These are phyloP conservation scores for Ajuga reptans DNA, from an alignment of 305 asterid species.

Conservation along the genomic window DNA sequence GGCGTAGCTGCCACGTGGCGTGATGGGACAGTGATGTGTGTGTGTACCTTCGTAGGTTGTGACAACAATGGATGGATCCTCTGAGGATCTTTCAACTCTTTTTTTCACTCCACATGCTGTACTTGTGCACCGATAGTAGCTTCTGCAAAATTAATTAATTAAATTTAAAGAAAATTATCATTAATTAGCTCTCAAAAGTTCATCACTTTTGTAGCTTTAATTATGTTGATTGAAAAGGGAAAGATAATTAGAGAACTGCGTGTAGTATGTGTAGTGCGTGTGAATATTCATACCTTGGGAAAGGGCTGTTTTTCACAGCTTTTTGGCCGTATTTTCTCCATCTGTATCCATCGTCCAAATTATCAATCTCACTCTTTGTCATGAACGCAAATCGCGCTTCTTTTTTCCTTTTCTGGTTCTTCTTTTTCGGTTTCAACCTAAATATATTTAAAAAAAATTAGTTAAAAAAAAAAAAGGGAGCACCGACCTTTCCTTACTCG, in stretches of 20 bases:
- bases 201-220: neutral
- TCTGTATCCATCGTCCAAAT: conserved; percentile 85
- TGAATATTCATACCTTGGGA: conserved; percentile 45
- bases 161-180: too few relatives aligned
- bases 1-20: conserved; percentile 50
- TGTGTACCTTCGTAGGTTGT: conserved; percentile 90
- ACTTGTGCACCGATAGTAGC: conserved; percentile 84
- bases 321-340: conserved; percentile 97
- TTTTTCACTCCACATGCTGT: conserved; percentile 77
- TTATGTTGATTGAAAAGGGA: neutral
- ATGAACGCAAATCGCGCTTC: conserved; percentile 86
- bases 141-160: too few relatives aligned
- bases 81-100: conserved; percentile 68
- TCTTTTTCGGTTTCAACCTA: conserved; percentile 66
- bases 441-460: neutral
- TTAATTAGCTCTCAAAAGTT: neutral
- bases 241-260: neutral
- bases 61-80: conserved; percentile 62
- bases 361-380: conserved; percentile 85
- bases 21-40: conserved; percentile 59
- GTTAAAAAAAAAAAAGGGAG: neutral
- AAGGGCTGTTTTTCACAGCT: conserved; percentile 87
- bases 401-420: conserved; percentile 61
- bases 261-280: neutral
- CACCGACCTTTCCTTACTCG: conserved; percentile 1